Percentiles rank a stretch among this genome's conserved stretches.
These are phyloP conservation scores for Fraxinus cuspidata DNA, from an alignment of 257 asterid species.

Conservation along the genomic window DNA sequence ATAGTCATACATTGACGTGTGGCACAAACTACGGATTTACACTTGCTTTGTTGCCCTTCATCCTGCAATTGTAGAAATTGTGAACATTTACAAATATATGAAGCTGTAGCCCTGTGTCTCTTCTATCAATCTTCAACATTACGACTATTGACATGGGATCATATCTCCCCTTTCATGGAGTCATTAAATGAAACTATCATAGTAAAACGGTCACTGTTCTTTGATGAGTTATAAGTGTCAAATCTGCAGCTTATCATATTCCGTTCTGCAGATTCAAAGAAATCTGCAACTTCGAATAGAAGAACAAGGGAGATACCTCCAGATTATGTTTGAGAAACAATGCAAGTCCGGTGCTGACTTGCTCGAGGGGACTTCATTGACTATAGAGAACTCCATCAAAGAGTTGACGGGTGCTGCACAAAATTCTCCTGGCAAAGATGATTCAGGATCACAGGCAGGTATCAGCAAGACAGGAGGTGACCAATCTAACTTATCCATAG, in stretches of 20 bases:
- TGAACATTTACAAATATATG: not conserved
- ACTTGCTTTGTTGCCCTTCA: not conserved
- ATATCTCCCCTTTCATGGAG: not conserved
- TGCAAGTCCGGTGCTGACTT: slow-evolving; percentile 60
- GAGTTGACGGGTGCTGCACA: slow-evolving; percentile 37
- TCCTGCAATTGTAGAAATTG: not conserved
- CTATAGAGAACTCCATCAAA: slow-evolving; percentile 40
- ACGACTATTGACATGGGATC: not conserved
- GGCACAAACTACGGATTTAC: not conserved
- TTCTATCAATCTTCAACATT: not conserved
- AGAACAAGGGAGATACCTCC: slow-evolving; percentile 83
- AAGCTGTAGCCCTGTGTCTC: not conserved
- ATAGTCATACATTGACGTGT: not conserved
- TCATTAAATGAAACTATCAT: not conserved
- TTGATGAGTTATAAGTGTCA: not conserved
- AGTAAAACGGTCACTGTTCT: not conserved
- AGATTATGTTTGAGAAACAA: slow-evolving; percentile 92
- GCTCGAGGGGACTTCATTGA: slow-evolving; percentile 51
- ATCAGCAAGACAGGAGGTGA: slow-evolving; percentile 29
- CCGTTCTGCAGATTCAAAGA: slow-evolving; percentile 75
- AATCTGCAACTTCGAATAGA: slow-evolving; percentile 89
- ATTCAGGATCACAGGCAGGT: slow-evolving; percentile 27
- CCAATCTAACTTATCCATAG: slow-evolving; percentile 9
- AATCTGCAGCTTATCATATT: not conserved
- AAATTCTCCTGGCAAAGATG: slow-evolving; percentile 37